phyloP scores from a whole-genome alignment of 2,329 filamentous ascomycete genomes.

The Nigrospora oryzae region DNA sequence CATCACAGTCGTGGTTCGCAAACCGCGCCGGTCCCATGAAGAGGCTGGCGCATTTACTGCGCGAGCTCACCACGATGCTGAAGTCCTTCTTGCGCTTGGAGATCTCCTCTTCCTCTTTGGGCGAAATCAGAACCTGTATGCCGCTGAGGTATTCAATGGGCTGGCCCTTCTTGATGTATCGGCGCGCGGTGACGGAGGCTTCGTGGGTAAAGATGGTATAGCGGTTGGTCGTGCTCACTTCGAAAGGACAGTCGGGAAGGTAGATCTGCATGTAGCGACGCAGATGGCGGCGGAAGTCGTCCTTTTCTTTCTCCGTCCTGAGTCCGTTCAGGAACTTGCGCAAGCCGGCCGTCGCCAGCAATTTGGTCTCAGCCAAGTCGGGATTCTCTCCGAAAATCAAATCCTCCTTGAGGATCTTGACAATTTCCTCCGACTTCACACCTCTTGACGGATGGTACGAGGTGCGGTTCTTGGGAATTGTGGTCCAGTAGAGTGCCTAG shows the following conservation, averaged over 20 bases:
- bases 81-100: slow-evolving; percentile 84
- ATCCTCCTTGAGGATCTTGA: slow-evolving; percentile 52
- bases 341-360: slow-evolving; percentile 67
- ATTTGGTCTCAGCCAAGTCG: slow-evolving; percentile 58
- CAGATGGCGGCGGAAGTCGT: slow-evolving; percentile 79
- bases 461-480: slow-evolving; percentile 85
- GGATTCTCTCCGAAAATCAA: slow-evolving; percentile 70
- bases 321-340: slow-evolving; percentile 62
- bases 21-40: slow-evolving; percentile 95
- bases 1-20: slow-evolving; percentile 92
- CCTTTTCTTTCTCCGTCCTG: slow-evolving; percentile 68
- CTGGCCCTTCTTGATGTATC: slow-evolving; percentile 71
- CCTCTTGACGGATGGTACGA: slow-evolving; percentile 81
- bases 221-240: slow-evolving; percentile 83
- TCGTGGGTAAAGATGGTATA: slow-evolving; percentile 90
- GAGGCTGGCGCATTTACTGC: slow-evolving; percentile 81
- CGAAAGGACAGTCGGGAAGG: slow-evolving; percentile 86
- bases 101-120: slow-evolving; percentile 79
- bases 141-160: slow-evolving; percentile 85
- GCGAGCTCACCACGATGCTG: slow-evolving; percentile 89
- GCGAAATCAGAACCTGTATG: slow-evolving; percentile 85
- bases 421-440: slow-evolving; percentile 56
- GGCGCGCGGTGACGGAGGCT: slow-evolving; percentile 76
- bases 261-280: slow-evolving; percentile 91
- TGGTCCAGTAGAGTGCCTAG: slow-evolving; percentile 93